These are phyloP conservation scores for Calonectria ilicicola DNA, from an alignment of 2,329 filamentous ascomycete genomes.

Conservation along the genomic window DNA sequence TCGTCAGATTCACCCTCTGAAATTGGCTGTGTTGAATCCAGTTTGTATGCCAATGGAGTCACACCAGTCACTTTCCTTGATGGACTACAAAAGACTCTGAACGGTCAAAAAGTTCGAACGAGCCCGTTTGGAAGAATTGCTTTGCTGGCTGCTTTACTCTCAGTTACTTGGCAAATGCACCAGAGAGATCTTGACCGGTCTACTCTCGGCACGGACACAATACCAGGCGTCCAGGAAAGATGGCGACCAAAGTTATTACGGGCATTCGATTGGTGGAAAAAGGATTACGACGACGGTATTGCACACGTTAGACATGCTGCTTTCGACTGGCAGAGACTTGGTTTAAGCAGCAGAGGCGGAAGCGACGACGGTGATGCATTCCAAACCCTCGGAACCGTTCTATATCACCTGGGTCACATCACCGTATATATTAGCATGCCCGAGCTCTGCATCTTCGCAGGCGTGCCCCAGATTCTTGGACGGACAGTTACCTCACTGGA, in stretches of 20 bases:
- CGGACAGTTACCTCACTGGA: slow-evolving; percentile 42
- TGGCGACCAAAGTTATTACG: slow-evolving; percentile 42
- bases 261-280: slow-evolving; percentile 46
- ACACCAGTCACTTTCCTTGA: slow-evolving; percentile 44
- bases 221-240: slow-evolving; percentile 42
- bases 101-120: slow-evolving; percentile 42
- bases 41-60: slow-evolving; percentile 43
- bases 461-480: slow-evolving; percentile 42
- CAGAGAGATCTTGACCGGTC: slow-evolving; percentile 42
- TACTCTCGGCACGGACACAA: slow-evolving; percentile 40
- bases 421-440: slow-evolving; percentile 46
- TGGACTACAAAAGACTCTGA: slow-evolving; percentile 40
- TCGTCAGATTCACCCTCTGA: slow-evolving; percentile 44
- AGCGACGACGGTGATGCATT: slow-evolving; percentile 44
- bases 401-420: slow-evolving; percentile 44
- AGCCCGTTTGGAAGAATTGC: slow-evolving; percentile 44
- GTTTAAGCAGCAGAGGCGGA: slow-evolving; percentile 39
- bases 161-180: slow-evolving; percentile 45
- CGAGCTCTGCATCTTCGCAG: slow-evolving; percentile 44
- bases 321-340: slow-evolving; percentile 44
- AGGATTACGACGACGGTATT: slow-evolving; percentile 43
- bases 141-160: slow-evolving; percentile 38
- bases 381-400: slow-evolving; percentile 41
- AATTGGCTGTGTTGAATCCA: slow-evolving; percentile 44
- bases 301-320: slow-evolving; percentile 43